Base-by-base conservation (phyloP, 1,139 yeast species). In the Blastobotrys serpentis region DNA sequence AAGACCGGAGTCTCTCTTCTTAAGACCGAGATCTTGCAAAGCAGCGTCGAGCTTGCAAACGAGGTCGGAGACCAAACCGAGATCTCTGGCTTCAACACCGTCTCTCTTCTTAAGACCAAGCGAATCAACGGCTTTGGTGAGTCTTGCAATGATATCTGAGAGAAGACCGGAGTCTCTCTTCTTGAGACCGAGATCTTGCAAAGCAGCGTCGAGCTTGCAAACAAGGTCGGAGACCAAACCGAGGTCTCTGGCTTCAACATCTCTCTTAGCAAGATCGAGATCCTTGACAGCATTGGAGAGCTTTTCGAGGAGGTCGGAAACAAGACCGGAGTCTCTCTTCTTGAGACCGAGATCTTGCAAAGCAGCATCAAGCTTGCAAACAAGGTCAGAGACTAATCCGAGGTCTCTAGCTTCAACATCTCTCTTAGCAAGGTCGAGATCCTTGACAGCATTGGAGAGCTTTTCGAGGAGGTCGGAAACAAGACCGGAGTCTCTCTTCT, bases 11-110 rank as follows among this genome's bases (percentile, higher is more conserved):
- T 16, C 38, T n/a, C 38, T 13, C 38, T 33, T 33, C 38, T 33
- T 33, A 13, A 33, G 19, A 3, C 17, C 19, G 19, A 33, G 38
- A 16, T 16, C 38, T 17, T 13, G 38, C 11, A 33, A 7, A 10
- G 21, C 21, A 16, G 38, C 38, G 6, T 13, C 38, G 17, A 33
- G 38, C 19, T 33, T 16, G 38, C 38, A 33, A 33, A 33, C 38
- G 7, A 33, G 8, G 4, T 16, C 38, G 17, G 38, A 33, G 17
- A 33, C 21, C 4, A 33, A 21, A 4, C 38, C 38, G 10, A 33
- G 19, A 16, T 33, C 38, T 16, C 38, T 11, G 21, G 13, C 19
- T 14, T 33, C 10, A 13, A 33, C 8, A 11, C 11, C 5, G 11
- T 33, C 38, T 14, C 38, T 11, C 34, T 30, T 33, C 38, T 33